A percentile compares a stretch with the other conserved stretches of the same genome.
These are phyloP conservation scores for Coffea humblotiana DNA, from an alignment of 305 asterid genomes.

Conservation along the genomic window DNA sequence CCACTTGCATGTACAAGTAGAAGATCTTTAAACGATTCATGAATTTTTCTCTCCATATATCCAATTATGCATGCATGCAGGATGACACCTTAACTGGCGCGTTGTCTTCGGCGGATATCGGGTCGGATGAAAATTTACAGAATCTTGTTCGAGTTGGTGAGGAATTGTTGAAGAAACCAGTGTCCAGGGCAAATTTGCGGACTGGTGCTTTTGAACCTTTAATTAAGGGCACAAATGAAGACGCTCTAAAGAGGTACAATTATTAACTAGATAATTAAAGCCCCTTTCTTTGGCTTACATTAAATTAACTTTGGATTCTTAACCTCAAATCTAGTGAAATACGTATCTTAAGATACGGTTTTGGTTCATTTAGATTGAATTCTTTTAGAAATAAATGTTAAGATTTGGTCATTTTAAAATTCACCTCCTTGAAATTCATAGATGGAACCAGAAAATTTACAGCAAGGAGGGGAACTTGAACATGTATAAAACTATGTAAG, in stretches of 20 bases:
- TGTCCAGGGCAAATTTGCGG: slow-evolving; percentile 17
- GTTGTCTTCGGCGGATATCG: slow-evolving; percentile 20
- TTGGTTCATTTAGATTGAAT: too few relatives aligned
- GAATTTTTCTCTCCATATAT: not conserved
- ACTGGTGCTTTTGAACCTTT: slow-evolving; percentile 16
- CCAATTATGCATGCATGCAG: not conserved
- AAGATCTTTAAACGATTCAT: not conserved
- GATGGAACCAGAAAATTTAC: too few relatives aligned
- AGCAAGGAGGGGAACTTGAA: too few relatives aligned
- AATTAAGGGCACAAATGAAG: slow-evolving; percentile 30
- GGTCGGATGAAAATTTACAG: slow-evolving; percentile 26
- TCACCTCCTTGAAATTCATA: too few relatives aligned
- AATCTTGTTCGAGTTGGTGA: slow-evolving; percentile 26
- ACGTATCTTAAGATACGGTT: too few relatives aligned
- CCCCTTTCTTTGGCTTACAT: not conserved
- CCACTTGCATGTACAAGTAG: too few relatives aligned
- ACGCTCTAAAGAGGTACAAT: slow-evolving; percentile 24
- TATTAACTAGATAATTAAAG: not conserved
- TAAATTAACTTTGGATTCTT: too few relatives aligned
- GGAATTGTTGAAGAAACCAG: slow-evolving; percentile 30
- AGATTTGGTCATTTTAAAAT: too few relatives aligned
- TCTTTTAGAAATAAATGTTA: too few relatives aligned
- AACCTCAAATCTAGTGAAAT: too few relatives aligned
- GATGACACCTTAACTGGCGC: slow-evolving; percentile 30
- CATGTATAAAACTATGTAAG: too few relatives aligned